Evolutionary conservation across 2,329 filamentous ascomycete genomes (phyloP).

Genomic region (Diaporthe vexans): DNA sequence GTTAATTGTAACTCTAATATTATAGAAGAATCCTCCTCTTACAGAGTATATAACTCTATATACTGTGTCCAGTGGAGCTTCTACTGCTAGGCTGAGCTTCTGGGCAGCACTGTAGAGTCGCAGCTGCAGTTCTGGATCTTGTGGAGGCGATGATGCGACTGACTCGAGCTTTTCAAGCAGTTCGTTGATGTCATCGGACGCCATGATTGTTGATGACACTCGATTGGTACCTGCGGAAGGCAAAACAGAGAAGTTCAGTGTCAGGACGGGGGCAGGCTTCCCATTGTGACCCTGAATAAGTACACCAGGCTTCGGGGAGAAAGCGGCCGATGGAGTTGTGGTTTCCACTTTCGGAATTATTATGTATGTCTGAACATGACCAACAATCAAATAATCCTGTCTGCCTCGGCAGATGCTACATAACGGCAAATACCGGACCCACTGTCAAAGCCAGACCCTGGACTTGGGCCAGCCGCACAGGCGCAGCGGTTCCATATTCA

Average conservation of each 20-base stretch:
- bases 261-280: too few species aligned
- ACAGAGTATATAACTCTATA: slow-evolving; percentile 32
- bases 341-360: not conserved
- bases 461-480: not conserved
- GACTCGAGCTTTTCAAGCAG: slow-evolving; percentile 29
- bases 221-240: not conserved
- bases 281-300: too few species aligned
- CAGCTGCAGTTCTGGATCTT: not conserved
- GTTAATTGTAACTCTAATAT: not conserved
- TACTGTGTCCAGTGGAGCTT: slow-evolving; percentile 17
- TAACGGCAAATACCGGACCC: not conserved
- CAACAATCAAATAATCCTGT: too few species aligned
- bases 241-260: not conserved
- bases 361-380: not conserved
- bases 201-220: not conserved
- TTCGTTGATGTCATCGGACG: not conserved
- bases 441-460: not conserved
- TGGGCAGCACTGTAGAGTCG: slow-evolving; percentile 18
- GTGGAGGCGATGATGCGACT: slow-evolving; percentile 15
- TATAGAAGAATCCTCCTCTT: not conserved
- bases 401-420: not conserved
- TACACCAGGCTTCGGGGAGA: not conserved
- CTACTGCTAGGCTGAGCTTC: slow-evolving; percentile 9
- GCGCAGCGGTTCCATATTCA: not conserved
- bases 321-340: too few species aligned